Conservation (phyloP, 305 asterid species). For the Fraxinus velutina region DNA sequence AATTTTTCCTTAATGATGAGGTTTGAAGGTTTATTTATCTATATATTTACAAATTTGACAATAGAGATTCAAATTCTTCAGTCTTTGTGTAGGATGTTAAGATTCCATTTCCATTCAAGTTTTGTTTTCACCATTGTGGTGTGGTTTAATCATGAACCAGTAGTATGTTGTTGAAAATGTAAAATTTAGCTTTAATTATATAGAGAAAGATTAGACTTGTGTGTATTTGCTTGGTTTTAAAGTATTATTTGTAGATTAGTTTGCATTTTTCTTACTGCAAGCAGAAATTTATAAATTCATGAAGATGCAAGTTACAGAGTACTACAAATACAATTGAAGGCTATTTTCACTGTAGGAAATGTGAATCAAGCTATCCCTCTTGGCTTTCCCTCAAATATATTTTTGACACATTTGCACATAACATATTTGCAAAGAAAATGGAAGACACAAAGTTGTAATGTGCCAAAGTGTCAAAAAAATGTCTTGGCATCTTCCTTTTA, state of each 20-base stretch:
- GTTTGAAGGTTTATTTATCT: conserved; percentile 3
- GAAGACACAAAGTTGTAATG: background rate
- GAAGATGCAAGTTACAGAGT: background rate
- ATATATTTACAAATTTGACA: conserved; percentile 15
- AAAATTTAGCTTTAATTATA: background rate
- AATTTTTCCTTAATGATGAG: conserved; percentile 6
- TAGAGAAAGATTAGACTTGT: background rate
- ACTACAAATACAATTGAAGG: background rate
- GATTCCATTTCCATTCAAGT: background rate
- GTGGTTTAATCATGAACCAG: background rate
- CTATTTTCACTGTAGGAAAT: background rate
- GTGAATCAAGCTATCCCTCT: background rate
- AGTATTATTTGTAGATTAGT: background rate
- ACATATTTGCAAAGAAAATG: background rate
- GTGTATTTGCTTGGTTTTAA: background rate
- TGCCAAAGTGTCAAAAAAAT: background rate
- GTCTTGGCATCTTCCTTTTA: background rate
- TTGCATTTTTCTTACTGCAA: background rate
- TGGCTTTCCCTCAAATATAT: background rate
- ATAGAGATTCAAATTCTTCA: conserved; percentile 17
- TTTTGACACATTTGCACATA: background rate
- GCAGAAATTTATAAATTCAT: background rate
- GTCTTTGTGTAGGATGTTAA: conserved; percentile 21
- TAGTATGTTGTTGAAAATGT: background rate
- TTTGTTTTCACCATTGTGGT: background rate